phyloP scores from a whole-genome alignment of 2,329 filamentous ascomycete species.

The Podosphaera aphanis region DNA sequence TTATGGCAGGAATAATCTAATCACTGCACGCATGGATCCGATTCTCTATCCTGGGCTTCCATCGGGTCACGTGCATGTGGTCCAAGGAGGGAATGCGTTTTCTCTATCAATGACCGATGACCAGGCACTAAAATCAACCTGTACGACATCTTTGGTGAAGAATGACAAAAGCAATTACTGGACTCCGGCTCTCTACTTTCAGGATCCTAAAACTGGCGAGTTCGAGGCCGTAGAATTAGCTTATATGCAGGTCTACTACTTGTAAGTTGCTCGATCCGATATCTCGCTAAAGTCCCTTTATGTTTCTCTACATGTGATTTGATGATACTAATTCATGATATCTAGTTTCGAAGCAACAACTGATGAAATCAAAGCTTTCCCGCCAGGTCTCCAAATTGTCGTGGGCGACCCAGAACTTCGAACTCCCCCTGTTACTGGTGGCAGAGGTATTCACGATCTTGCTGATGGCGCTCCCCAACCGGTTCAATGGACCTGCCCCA shows the following conservation, averaged over 20 bases:
- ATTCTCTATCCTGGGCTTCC: constrained; percentile 38
- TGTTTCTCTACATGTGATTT: background rate
- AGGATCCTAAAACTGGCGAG: constrained; percentile 36
- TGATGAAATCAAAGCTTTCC: constrained; percentile 50
- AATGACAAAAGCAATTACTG: constrained; percentile 81
- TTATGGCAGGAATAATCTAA: constrained; percentile 38
- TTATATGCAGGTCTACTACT: constrained; percentile 60
- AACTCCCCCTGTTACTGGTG: constrained; percentile 30
- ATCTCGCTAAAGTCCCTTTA: background rate
- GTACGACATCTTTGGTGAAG: constrained; percentile 59
- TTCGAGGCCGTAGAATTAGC: constrained; percentile 33
- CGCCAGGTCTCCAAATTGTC: constrained; percentile 56
- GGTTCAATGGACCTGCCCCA: constrained; percentile 37
- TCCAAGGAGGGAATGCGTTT: constrained; percentile 38
- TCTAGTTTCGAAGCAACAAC: constrained; percentile 34
- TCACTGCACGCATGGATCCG: constrained; percentile 49
- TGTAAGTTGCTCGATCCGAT: constrained; percentile 21
- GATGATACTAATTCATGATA: background rate
- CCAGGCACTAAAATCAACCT: constrained; percentile 34
- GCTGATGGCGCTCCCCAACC: constrained; percentile 27
- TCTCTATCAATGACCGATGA: constrained; percentile 36
- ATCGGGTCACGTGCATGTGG: constrained; percentile 46
- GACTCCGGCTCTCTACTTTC: constrained; percentile 59
- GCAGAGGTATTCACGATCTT: constrained; percentile 26
- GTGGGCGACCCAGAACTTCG: constrained; percentile 47